Percentiles rank a stretch among this genome's conserved stretches.
Evolutionary conservation across 176 grass and related monocot genomes (phyloP).

Genomic region (Lolium rigidum): DNA sequence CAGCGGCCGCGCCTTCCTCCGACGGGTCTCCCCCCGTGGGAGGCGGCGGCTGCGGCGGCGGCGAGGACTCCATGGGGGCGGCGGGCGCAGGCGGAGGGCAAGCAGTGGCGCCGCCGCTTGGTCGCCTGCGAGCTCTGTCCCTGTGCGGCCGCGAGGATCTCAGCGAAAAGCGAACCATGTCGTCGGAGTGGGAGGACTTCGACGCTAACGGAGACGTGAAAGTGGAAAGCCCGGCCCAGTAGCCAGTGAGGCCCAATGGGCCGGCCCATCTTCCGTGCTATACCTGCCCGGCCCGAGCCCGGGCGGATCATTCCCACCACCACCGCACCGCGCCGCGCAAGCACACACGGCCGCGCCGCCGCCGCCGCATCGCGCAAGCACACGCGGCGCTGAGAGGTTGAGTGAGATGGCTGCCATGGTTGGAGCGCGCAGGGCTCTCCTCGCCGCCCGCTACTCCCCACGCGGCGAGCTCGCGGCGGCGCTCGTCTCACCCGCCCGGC

Average conservation of each 20-base stretch:
- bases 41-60: conserved; percentile 34
- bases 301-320: not conserved
- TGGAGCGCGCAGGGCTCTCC: conserved; percentile 55
- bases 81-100: not conserved
- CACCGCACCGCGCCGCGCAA: not conserved
- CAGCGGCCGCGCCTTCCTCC: not conserved
- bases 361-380: conserved; percentile 33
- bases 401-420: conserved; percentile 55
- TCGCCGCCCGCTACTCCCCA: conserved; percentile 46
- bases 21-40: not conserved
- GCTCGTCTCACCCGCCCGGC: conserved; percentile 21
- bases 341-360: conserved; percentile 20
- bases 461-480: conserved; percentile 34
- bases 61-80: conserved; percentile 47
- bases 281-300: conserved; percentile 10
- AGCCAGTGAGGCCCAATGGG: not conserved
- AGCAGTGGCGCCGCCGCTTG: not conserved
- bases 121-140: conserved; percentile 25
- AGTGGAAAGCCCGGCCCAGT: not conserved
- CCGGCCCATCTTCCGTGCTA: not conserved
- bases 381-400: not conserved
- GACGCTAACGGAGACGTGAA: not conserved
- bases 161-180: conserved; percentile 44
- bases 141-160: conserved; percentile 31
- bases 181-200: not conserved